Evolutionary conservation across 2,329 filamentous ascomycete genomes (phyloP).

Genomic region (Cyclaneusma minus): DNA sequence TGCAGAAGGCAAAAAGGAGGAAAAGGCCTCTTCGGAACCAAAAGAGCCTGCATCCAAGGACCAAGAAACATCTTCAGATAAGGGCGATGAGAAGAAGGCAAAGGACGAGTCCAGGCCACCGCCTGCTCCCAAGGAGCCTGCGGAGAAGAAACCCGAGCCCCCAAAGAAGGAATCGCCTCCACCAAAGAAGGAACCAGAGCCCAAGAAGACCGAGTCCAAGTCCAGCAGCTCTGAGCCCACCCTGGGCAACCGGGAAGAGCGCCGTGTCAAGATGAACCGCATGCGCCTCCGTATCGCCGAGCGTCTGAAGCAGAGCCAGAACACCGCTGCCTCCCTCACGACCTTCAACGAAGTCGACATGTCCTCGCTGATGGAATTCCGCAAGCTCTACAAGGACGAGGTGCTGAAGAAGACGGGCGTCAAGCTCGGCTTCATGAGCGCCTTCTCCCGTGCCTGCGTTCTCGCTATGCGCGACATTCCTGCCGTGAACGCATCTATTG

Average conservation of each 20-base stretch:
- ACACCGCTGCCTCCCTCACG: conserved; percentile 90
- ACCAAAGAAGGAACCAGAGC: conserved; percentile 21
- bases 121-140: conserved; percentile 20
- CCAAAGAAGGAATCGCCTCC: conserved; percentile 23
- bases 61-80: conserved; percentile 35
- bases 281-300: conserved; percentile 97
- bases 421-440: conserved; percentile 99
- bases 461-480: conserved; percentile 93
- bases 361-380: conserved; percentile 93
- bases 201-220: conserved; percentile 16
- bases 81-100: conserved; percentile 18
- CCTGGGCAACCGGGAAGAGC: conserved; percentile 69
- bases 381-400: conserved; percentile 94
- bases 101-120: conserved; percentile 23
- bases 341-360: conserved; percentile 99
- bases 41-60: conserved; percentile 43
- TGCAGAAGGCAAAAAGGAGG: conserved; percentile 34
- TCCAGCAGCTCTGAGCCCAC: conserved; percentile 22
- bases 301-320: conserved; percentile 97
- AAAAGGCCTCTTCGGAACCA: conserved; percentile 30
- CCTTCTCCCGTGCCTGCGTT: conserved; percentile 79
- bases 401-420: conserved; percentile 90
- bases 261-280: conserved; percentile 97
- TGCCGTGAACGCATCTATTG: conserved; percentile 89
- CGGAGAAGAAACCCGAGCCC: conserved; percentile 25